A percentile compares a stretch with the other conserved stretches of the same genome.
These are phyloP conservation scores for Solanum pennellii DNA, from an alignment of 257 asterid species.

Conservation along the genomic window DNA sequence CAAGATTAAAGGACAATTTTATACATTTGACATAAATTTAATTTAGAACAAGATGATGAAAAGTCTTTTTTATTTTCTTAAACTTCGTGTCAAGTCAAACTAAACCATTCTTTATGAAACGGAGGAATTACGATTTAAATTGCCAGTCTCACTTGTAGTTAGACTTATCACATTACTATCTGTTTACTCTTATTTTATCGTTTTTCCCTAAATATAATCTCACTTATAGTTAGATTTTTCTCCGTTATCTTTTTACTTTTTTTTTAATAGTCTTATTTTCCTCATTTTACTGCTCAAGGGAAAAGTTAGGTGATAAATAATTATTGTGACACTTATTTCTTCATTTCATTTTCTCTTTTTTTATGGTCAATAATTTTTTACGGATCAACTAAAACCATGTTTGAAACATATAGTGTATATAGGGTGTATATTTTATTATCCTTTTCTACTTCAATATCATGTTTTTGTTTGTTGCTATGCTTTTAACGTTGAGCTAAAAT, in stretches of 20 bases:
- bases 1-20: too few relatives aligned
- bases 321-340: not conserved
- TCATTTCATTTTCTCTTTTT: not conserved
- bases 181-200: not conserved
- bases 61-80: too few relatives aligned
- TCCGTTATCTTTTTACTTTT: not conserved
- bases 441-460: not conserved
- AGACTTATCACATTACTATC: not conserved
- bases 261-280: not conserved
- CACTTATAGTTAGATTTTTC: not conserved
- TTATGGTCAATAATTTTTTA: not conserved
- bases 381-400: not conserved
- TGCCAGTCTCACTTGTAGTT: not conserved
- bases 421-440: not conserved
- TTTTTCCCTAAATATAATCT: not conserved
- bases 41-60: too few relatives aligned
- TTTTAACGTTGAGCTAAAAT: not conserved
- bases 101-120: too few relatives aligned
- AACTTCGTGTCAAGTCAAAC: too few relatives aligned
- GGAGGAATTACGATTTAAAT: too few relatives aligned
- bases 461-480: not conserved
- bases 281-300: not conserved
- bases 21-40: too few relatives aligned
- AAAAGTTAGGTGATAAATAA: not conserved
- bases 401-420: not conserved